These are phyloP conservation scores for Handroanthus guayacan DNA, from an alignment of 257 asterid species.

Conservation along the genomic window DNA sequence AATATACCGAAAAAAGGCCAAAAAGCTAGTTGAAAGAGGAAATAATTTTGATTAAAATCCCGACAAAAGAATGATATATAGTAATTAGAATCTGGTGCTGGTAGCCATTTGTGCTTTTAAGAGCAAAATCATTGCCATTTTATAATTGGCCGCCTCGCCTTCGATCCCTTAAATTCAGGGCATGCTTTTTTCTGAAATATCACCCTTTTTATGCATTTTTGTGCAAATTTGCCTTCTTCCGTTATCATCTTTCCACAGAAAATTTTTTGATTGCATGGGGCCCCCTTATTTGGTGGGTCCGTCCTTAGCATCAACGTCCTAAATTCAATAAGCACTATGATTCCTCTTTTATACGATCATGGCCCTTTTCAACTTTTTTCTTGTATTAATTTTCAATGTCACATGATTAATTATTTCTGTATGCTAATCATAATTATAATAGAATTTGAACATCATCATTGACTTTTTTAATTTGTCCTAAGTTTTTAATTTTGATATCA, in stretches of 20 bases:
- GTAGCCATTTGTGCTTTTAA: constrained; percentile 3
- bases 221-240: constrained; percentile 38
- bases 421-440: background rate
- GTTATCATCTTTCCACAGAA: background rate
- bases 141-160: constrained; percentile 10
- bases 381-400: background rate
- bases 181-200: constrained; percentile 20
- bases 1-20: background rate
- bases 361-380: constrained; percentile 4
- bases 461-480: too few relatives aligned
- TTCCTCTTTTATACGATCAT: constrained; percentile 29
- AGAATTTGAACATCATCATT: background rate
- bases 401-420: background rate
- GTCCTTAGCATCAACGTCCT: constrained; percentile 7
- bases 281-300: constrained; percentile 29
- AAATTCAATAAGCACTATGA: constrained; percentile 39
- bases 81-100: background rate
- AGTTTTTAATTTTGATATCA: background rate
- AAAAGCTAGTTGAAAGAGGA: background rate
- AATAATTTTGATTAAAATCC: background rate
- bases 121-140: constrained; percentile 40
- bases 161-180: constrained; percentile 13
- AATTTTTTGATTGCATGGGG: constrained; percentile 23
- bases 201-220: constrained; percentile 31
- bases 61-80: background rate